Base-by-base conservation (phyloP, 441 rosid species). In the Euphorbia celastroides region DNA sequence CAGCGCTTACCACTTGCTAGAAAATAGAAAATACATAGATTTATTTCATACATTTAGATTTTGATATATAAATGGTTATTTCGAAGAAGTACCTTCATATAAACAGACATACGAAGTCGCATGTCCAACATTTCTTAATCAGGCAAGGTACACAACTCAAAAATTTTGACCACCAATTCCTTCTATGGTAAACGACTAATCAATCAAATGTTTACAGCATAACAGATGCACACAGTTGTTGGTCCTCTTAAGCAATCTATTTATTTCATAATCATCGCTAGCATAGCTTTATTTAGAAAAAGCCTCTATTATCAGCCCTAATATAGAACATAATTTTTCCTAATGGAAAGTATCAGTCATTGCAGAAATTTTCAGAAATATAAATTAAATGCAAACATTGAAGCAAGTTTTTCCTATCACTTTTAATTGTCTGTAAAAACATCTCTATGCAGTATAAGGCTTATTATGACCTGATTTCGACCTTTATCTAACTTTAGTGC, bases 181-280 rank as follows among this genome's bases (percentile, higher is more conserved):
- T 19, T 41, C 32, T 19, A 50, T 34, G 50, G 46, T 34, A 65
- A 64, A 36, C n/a, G 55, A 30, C 36, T 38, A 25, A 60, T 27
- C 48, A 59, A 64, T 38, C 23, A 60, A 60, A 52, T 44, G 8
- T 67, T 13, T 30, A 27, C 59, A 26, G 32, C 7, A 57, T 32
- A 56, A 13, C 19, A 70, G 23, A 66, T 48, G 16, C 17, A 36
- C 0, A 48, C 30, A 13, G 5, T 17, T 7, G 27, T 55, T 13
- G 12, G 66, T 57, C 63, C 23, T 28, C 7, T 62, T 25, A 22
- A 58, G 11, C 6, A 51, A 10, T 38, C 10, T 11, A 3, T 60
- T 27, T 5, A 70, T 7, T 55, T 16, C 34, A 20, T 25, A 19
- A 0, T n/a, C 23, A 2, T 59, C 36, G 13, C 17, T 13, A 41